These are phyloP conservation scores for Oryza rufipogon DNA, from an alignment of 176 grass and related monocot species.

Conservation along the genomic window DNA sequence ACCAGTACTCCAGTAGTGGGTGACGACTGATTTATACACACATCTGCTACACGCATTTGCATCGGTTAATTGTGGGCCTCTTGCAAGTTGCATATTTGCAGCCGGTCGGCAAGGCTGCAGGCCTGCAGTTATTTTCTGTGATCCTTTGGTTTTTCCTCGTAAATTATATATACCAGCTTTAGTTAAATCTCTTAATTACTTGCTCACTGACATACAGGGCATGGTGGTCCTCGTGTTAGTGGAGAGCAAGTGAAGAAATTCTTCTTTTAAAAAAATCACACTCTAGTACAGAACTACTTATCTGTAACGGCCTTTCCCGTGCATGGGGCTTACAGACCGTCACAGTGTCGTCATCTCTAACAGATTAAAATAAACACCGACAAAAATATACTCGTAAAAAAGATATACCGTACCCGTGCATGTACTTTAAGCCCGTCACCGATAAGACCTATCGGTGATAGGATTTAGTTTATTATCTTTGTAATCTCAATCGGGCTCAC, in stretches of 20 bases:
- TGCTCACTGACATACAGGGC: not conserved
- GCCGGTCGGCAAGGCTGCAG: not conserved
- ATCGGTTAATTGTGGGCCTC: not conserved
- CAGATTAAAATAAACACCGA: too few species aligned
- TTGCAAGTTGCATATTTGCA: not conserved
- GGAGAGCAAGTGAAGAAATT: not conserved
- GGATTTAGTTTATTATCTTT: too few species aligned
- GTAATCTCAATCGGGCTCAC: too few species aligned
- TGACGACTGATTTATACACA: not conserved
- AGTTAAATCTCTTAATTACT: too few species aligned
- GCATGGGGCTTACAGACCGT: too few species aligned
- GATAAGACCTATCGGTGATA: too few species aligned
- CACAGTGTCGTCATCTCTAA: too few species aligned
- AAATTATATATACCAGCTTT: not conserved
- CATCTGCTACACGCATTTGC: not conserved
- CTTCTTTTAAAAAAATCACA: not conserved
- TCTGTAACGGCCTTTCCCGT: too few species aligned
- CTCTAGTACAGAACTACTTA: too few species aligned
- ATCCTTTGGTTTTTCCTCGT: not conserved
- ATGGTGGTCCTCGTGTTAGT: slow-evolving; percentile 1
- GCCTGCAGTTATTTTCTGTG: not conserved
- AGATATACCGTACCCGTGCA: too few species aligned
- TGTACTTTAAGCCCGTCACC: too few species aligned
- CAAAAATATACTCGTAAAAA: too few species aligned
- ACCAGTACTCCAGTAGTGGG: not conserved